Evolutionary conservation across 768 basidiomycete genomes (phyloP).

Genomic region (Mycena galopus): DNA sequence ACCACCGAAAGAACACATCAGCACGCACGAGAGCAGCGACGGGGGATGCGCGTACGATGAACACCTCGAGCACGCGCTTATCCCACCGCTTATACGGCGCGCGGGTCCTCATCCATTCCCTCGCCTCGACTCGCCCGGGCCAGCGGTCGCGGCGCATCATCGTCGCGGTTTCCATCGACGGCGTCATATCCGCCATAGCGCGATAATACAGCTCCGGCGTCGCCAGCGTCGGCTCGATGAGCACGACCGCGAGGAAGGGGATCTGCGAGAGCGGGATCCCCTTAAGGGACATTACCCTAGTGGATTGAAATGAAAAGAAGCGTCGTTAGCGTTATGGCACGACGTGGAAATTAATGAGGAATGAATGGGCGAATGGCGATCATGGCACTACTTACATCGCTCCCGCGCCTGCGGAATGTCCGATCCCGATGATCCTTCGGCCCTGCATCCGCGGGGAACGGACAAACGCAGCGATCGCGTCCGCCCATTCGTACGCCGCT

Average conservation of each 20-base stretch:
- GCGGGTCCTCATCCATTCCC: constrained; percentile 39
- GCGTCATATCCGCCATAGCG: constrained; percentile 34
- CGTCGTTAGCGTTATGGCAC: background rate
- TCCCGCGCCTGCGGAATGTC: constrained; percentile 49
- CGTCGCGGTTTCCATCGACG: constrained; percentile 36
- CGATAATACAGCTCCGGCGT: constrained; percentile 42
- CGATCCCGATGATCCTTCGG: constrained; percentile 46
- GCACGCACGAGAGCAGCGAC: background rate
- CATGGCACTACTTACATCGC: constrained; percentile 46
- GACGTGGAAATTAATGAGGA: background rate
- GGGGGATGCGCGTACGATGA: constrained; percentile 39
- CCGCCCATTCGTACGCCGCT: constrained; percentile 46
- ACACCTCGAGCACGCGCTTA: constrained; percentile 43
- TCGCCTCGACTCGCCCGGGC: constrained; percentile 44
- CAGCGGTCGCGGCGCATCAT: constrained; percentile 44
- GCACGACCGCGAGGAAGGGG: constrained; percentile 44
- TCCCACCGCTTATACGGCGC: constrained; percentile 50
- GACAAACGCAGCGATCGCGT: constrained; percentile 38
- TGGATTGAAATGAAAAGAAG: background rate
- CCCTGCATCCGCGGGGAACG: constrained; percentile 36
- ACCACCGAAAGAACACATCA: background rate
- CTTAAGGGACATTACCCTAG: constrained; percentile 38
- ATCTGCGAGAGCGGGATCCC: background rate
- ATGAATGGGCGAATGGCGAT: background rate
- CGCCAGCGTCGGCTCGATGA: constrained; percentile 51